Base-by-base conservation (phyloP, 2,329 filamentous ascomycete genomes). In the Colletotrichum godetiae region DNA sequence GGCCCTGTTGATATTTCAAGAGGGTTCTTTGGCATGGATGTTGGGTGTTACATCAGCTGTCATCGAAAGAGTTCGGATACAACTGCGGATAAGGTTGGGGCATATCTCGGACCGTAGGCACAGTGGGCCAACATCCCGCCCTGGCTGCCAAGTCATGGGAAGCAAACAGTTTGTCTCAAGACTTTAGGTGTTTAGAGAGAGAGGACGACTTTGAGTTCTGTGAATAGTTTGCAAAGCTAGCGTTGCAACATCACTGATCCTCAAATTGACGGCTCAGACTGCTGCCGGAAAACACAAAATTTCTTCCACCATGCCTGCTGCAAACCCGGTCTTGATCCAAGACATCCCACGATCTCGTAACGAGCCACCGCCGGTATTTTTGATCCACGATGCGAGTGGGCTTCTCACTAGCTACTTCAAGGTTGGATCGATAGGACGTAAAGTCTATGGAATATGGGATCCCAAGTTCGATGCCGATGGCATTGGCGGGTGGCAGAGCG, bases 361-460 rank as follows among this genome's bases (percentile, higher is more conserved):
- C 19, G 58, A 63, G 27, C 52, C 69, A 29, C 64, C 69, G 0
- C 69, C 68, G 3, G 35, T 72, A 4, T 72, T 72, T 49, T 22
- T 72, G 5, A 68, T 72, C 5, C 69, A 72, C 49, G 69, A 72
- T 59, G 69, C 69, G 0, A 72, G 69, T 8, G 69, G 69, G 10
- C 52, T 72, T 4, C 10, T 72, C 5, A 72, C 64, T 3, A 72
- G 69, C 37, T 72, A 72, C 31, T 72, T 72, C 58, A 72, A 72
- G 2, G n/a, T 72, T 12, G 65, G 69, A 35, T 53, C 65, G 0
- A 31, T 72, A 1, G 69, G 52, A 7, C 69, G 69, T 0, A 53
- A 42, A 3, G 69, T 72, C 0, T 72, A 72, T 10, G 69, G 69
- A 27, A 68, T 72, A 31, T 72, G 69, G 69, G 65, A 72, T 15